Evolutionary conservation across 2,329 filamentous ascomycete species (phyloP).

Genomic region (Epichloe brachyelytri): DNA sequence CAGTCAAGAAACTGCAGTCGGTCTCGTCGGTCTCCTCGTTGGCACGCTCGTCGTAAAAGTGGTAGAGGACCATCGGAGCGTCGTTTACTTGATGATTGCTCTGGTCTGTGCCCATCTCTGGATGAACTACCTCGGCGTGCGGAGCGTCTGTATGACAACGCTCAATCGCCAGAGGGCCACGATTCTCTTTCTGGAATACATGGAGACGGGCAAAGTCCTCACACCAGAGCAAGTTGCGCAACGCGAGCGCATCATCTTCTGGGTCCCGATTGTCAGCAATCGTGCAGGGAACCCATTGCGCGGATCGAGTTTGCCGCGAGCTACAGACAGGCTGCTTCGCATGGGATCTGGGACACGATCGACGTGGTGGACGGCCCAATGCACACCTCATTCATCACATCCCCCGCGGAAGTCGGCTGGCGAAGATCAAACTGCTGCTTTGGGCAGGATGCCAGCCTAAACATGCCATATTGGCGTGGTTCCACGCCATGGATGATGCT

Average conservation of each 20-base stretch:
- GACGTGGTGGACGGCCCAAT: constrained; percentile 17
- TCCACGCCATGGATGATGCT: constrained; percentile 23
- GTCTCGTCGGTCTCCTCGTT: constrained; percentile 71
- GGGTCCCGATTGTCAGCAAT: constrained; percentile 21
- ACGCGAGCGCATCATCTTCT: constrained; percentile 49
- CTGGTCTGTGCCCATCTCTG: constrained; percentile 66
- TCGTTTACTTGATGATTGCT: constrained; percentile 58
- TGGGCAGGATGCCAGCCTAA: constrained; percentile 16
- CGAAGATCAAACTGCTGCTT: constrained; percentile 23
- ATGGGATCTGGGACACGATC: constrained; percentile 8
- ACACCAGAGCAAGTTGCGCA: constrained; percentile 53
- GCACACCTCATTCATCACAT: constrained; percentile 18
- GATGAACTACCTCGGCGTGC: constrained; percentile 79
- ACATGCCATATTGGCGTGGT: constrained; percentile 24
- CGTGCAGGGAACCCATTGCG: constrained; percentile 14
- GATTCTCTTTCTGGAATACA: constrained; percentile 53
- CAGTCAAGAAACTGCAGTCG: constrained; percentile 89
- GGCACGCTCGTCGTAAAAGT: constrained; percentile 71
- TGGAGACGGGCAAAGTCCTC: constrained; percentile 38
- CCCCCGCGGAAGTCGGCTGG: constrained; percentile 10
- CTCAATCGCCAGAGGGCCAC: constrained; percentile 80
- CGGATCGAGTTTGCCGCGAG: constrained; percentile 28
- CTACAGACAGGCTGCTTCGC: constrained; percentile 25
- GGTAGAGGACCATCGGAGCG: constrained; percentile 56
- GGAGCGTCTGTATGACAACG: constrained; percentile 68